phyloP scores from a whole-genome alignment of 352 stramenopile species.

The Peronospora belbahrii region DNA sequence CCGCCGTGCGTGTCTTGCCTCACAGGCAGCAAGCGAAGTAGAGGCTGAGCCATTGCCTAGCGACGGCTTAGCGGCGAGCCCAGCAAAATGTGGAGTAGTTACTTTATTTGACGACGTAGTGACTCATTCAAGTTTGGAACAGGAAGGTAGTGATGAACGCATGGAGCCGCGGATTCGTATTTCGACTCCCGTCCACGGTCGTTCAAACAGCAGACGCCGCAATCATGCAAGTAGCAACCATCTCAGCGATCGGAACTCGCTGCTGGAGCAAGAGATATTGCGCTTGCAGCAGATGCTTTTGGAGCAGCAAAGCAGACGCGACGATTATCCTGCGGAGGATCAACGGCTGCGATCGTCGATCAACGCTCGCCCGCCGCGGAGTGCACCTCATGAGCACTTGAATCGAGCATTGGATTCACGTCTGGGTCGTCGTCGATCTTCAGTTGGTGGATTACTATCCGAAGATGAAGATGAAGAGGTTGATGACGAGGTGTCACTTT shows the following conservation, averaged over 20 bases:
- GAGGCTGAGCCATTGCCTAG: slow-evolving; percentile 27
- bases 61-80: slow-evolving; percentile 14
- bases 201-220: slow-evolving; percentile 16
- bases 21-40: slow-evolving; percentile 18
- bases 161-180: slow-evolving; percentile 24
- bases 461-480: slow-evolving; percentile 34
- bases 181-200: slow-evolving; percentile 6
- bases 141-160: slow-evolving; percentile 24
- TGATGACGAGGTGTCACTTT: slow-evolving; percentile 34
- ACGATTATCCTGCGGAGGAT: slow-evolving; percentile 6
- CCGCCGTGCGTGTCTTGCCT: slow-evolving; percentile 15
- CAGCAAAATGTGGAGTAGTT: slow-evolving; percentile 2
- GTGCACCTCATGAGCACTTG: slow-evolving; percentile 11
- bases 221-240: slow-evolving; percentile 20
- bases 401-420: slow-evolving; percentile 4
- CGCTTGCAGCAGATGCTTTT: slow-evolving; percentile 68
- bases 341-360: slow-evolving; percentile 15
- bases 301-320: slow-evolving; percentile 33
- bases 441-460: slow-evolving; percentile 33
- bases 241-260: slow-evolving; percentile 34
- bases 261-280: slow-evolving; percentile 63
- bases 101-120: slow-evolving; percentile 3
- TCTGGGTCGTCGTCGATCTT: slow-evolving; percentile 35
- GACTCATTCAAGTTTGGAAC: slow-evolving; percentile 24
- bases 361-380: slow-evolving; percentile 19